phyloP scores from a whole-genome alignment of 2,329 filamentous ascomycete genomes.

The Plectosphaerella plurivora region DNA sequence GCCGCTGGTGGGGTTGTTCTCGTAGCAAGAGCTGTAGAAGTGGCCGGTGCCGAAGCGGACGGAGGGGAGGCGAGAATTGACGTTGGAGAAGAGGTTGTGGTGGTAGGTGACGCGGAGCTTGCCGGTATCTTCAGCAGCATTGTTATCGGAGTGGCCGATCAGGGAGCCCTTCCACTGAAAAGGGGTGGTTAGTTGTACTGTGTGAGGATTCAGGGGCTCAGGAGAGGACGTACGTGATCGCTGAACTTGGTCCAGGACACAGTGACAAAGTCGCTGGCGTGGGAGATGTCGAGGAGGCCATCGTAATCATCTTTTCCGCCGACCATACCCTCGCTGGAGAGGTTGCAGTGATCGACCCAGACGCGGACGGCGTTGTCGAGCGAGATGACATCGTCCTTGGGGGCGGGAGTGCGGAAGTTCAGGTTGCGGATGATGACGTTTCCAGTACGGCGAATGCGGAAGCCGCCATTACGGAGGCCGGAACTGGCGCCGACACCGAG shows the following conservation, averaged over 20 bases:
- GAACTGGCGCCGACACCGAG: conserved; percentile 42
- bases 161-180: conserved; percentile 52
- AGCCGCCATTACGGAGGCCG: conserved; percentile 37
- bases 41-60: conserved; percentile 60
- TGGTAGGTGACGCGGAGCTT: conserved; percentile 55
- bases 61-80: conserved; percentile 54
- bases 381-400: conserved; percentile 44
- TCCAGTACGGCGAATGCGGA: conserved; percentile 39
- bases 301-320: conserved; percentile 37
- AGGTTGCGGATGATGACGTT: conserved; percentile 57
- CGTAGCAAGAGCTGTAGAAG: conserved; percentile 35
- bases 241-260: conserved; percentile 34
- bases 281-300: conserved; percentile 35
- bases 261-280: conserved; percentile 36
- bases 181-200: conserved; percentile 1
- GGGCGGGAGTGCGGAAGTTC: conserved; percentile 42
- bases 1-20: conserved; percentile 33
- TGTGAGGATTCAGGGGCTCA: neutral
- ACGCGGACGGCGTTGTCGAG: conserved; percentile 42
- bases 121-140: conserved; percentile 51
- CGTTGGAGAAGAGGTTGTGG: conserved; percentile 56
- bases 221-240: conserved; percentile 23
- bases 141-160: conserved; percentile 56
- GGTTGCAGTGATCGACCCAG: conserved; percentile 39
- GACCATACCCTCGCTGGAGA: conserved; percentile 24